Percentiles rank a stretch among this genome's conserved stretches.
Conservation (phyloP, 2,329 filamentous ascomycete species). For the Trichoderma sp. region DNA sequence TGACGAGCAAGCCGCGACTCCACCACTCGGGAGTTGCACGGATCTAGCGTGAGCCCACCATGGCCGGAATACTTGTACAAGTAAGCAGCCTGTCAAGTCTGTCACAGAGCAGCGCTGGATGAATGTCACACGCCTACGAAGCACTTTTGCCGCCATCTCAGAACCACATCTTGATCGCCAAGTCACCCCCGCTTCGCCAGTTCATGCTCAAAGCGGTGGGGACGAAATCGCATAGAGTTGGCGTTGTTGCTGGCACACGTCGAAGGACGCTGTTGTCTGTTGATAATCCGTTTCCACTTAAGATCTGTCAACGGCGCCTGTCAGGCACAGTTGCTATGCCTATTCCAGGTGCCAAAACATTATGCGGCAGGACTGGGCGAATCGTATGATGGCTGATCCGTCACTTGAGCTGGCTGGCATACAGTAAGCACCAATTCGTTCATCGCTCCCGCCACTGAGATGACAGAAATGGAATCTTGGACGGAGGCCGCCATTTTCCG, state of each 20-base stretch:
- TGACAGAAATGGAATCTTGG: background rate
- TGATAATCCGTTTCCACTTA: background rate
- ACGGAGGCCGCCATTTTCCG: constrained; percentile 22
- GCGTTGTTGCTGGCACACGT: background rate
- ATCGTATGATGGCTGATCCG: constrained; percentile 17
- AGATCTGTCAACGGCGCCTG: background rate
- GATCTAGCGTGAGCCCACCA: constrained; percentile 1
- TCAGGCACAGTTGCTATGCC: background rate
- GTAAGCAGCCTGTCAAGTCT: background rate
- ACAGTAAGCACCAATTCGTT: constrained; percentile 5
- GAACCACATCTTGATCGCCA: constrained; percentile 27
- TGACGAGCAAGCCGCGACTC: constrained; percentile 24
- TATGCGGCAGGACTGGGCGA: background rate
- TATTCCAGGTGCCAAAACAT: background rate
- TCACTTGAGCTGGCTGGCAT: constrained; percentile 14
- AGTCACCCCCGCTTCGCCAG: constrained; percentile 12
- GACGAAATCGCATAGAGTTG: background rate
- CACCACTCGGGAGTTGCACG: constrained; percentile 19
- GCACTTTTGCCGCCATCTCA: constrained; percentile 20
- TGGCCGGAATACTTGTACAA: background rate
- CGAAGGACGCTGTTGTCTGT: background rate
- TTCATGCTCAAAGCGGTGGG: constrained; percentile 2
- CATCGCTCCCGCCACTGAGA: background rate
- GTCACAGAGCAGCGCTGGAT: background rate
- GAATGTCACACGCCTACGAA: constrained; percentile 2